Percentiles rank a stretch among this genome's conserved stretches.
phyloP scores from a whole-genome alignment of 306 rosid genomes.

The Medicago arabica region DNA sequence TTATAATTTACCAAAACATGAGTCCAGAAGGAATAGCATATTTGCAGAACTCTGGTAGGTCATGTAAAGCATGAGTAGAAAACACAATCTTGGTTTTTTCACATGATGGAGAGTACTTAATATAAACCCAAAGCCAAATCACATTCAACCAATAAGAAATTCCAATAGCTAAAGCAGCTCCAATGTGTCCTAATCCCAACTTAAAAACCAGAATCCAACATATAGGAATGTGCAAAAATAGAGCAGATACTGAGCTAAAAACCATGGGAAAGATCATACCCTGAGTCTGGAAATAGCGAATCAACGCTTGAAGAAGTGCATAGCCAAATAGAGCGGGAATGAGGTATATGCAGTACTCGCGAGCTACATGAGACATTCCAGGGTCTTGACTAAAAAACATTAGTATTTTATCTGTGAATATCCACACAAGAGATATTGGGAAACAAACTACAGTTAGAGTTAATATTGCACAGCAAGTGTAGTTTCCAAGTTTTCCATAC shows the following conservation, averaged over 20 bases:
- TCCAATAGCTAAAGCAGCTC: constrained; percentile 72
- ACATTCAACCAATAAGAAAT: constrained; percentile 70
- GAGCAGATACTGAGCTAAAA: constrained; percentile 41
- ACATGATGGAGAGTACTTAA: constrained; percentile 56
- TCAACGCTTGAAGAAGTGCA: constrained; percentile 53
- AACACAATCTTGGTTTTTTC: constrained; percentile 52
- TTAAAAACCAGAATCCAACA: constrained; percentile 66
- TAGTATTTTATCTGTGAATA: constrained; percentile 61
- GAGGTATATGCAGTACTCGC: constrained; percentile 49
- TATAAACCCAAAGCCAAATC: constrained; percentile 51
- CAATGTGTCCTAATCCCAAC: constrained; percentile 52
- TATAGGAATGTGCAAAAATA: constrained; percentile 58
- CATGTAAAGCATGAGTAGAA: constrained; percentile 47
- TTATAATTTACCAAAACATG: constrained; percentile 51
- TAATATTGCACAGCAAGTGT: constrained; percentile 54
- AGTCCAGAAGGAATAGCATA: constrained; percentile 58
- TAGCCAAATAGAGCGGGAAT: constrained; percentile 56
- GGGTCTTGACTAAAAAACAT: constrained; percentile 57
- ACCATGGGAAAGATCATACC: constrained; percentile 61
- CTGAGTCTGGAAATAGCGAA: constrained; percentile 57
- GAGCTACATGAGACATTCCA: constrained; percentile 47
- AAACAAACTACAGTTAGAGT: constrained; percentile 56
- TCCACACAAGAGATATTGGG: constrained; percentile 61
- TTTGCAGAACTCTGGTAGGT: constrained; percentile 48
- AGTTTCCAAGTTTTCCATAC: constrained; percentile 57